A percentile compares a stretch with the other conserved stretches of the same genome.
These are phyloP conservation scores for Suhomyces panamericanus DNA, from an alignment of 1,139 yeast species.

Conservation along the genomic window DNA sequence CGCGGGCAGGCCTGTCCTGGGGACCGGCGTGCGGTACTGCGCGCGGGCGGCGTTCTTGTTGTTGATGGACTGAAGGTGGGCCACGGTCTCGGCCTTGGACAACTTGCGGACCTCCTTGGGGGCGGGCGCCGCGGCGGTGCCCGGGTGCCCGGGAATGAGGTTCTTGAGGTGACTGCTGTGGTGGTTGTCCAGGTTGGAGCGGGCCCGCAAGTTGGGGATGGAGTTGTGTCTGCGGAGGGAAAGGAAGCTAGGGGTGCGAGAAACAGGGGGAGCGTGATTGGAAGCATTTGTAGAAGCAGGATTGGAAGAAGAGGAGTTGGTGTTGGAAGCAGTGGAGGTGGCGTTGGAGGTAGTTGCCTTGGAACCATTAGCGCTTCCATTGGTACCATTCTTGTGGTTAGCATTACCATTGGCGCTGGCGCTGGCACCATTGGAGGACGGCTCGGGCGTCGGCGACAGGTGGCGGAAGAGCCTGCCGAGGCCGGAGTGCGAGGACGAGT, in stretches of 20 bases:
- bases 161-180: constrained; percentile 10
- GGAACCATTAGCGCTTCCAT: too few species aligned
- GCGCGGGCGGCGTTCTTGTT: constrained; percentile 29
- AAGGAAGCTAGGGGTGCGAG: constrained; percentile 29
- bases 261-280: constrained; percentile 10
- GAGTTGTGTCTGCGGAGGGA: constrained; percentile 34
- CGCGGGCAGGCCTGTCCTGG: background rate
- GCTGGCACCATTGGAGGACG: too few species aligned
- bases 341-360: background rate
- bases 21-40: constrained; percentile 10
- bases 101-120: constrained; percentile 26
- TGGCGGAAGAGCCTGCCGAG: constrained; percentile 26
- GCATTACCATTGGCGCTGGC: background rate
- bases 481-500: constrained; percentile 15
- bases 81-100: constrained; percentile 41
- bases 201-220: constrained; percentile 11
- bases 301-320: background rate
- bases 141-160: constrained; percentile 7
- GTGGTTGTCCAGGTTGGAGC: constrained; percentile 9
- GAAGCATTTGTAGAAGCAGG: too few species aligned
- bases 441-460: background rate
- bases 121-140: background rate
- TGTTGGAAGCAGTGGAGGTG: background rate
- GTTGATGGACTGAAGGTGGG: constrained; percentile 38
- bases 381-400: too few species aligned